A percentile compares a stretch with the other conserved stretches of the same genome.
Conservation (phyloP, 2,329 filamentous ascomycete species). For the Lachnellula suecica region DNA sequence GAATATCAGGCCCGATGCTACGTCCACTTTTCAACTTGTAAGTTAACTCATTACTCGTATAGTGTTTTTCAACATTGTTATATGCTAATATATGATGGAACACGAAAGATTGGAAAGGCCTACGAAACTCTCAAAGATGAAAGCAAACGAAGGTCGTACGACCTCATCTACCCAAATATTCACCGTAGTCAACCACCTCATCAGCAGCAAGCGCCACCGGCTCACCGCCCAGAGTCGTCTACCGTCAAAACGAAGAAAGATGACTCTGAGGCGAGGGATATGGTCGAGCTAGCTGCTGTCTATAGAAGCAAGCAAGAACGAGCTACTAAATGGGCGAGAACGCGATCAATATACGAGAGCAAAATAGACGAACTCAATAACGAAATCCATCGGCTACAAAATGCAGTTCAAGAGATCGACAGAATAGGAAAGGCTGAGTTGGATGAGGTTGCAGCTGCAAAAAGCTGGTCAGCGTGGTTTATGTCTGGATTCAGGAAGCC, state of each 20-base stretch:
- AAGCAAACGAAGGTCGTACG: constrained; percentile 29
- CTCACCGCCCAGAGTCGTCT: not conserved
- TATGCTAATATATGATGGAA: not conserved
- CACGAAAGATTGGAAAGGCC: constrained; percentile 13
- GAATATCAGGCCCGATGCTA: constrained; percentile 23
- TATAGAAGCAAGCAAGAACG: not conserved
- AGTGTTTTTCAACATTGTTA: not conserved
- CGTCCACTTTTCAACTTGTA: not conserved
- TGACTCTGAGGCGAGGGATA: not conserved
- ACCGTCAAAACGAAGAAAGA: constrained; percentile 13
- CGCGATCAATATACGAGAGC: not conserved
- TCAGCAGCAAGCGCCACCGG: not conserved
- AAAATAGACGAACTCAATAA: not conserved
- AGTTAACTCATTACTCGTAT: too few species aligned
- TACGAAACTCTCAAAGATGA: constrained; percentile 34
- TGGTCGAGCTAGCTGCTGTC: not conserved
- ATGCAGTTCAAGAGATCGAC: not conserved
- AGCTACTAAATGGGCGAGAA: not conserved
- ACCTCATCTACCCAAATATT: constrained; percentile 27
- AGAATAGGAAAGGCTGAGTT: constrained; percentile 29
- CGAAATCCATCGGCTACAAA: not conserved
- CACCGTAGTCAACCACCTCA: too few species aligned
- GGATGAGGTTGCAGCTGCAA: constrained; percentile 24
- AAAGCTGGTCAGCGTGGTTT: constrained; percentile 33
- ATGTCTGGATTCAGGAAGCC: constrained; percentile 31